Evolutionary conservation across 2,329 filamentous ascomycete genomes (phyloP).

Genomic region (Epichloe amarillans): DNA sequence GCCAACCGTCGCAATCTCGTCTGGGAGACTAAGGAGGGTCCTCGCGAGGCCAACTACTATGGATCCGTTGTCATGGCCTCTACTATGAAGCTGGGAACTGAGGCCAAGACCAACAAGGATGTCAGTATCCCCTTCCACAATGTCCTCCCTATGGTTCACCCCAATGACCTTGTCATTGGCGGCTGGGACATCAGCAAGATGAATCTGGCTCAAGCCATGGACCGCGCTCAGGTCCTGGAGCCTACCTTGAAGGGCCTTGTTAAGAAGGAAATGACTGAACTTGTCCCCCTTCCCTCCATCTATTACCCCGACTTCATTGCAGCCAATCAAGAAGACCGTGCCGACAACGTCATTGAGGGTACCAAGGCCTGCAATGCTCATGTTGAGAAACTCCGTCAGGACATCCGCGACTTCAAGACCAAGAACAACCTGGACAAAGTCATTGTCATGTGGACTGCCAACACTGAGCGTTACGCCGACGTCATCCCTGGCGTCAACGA

Average conservation of each 20-base stretch:
- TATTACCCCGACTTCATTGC: constrained; percentile 99
- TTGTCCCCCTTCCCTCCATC: constrained; percentile 84
- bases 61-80: constrained; percentile 95
- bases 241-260: constrained; percentile 84
- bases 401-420: constrained; percentile 90
- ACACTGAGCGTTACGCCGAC: constrained; percentile 94
- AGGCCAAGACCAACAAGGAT: constrained; percentile 71
- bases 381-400: constrained; percentile 82
- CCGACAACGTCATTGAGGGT: constrained; percentile 78
- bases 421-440: constrained; percentile 81
- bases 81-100: constrained; percentile 89
- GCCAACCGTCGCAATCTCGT: constrained; percentile 76
- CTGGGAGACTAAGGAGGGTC: constrained; percentile 91
- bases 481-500: constrained; percentile 84
- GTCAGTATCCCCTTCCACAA: constrained; percentile 95
- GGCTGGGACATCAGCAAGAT: constrained; percentile 95
- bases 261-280: constrained; percentile 79
- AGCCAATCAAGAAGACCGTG: constrained; percentile 92
- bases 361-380: constrained; percentile 75
- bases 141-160: constrained; percentile 91
- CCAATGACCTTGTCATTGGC: constrained; percentile 86
- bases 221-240: constrained; percentile 88
- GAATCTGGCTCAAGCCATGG: constrained; percentile 86
- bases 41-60: constrained; percentile 86
- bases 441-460: constrained; percentile 96